These are phyloP conservation scores for Excoecaria cochinchinensis DNA, from an alignment of 345 rosid genomes.

Conservation along the genomic window DNA sequence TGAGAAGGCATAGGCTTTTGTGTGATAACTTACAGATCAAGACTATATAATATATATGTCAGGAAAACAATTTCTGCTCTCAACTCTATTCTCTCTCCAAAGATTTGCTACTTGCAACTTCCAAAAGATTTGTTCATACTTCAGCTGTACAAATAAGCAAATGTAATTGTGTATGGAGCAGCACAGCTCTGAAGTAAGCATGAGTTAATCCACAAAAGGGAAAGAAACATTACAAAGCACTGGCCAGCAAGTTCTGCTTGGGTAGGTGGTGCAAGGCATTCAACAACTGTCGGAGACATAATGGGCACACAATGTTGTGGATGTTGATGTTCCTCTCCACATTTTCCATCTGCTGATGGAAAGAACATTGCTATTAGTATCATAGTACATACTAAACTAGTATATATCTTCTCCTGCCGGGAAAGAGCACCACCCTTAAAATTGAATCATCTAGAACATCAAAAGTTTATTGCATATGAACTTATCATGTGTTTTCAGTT, in stretches of 20 bases:
- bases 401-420: constrained; percentile 5
- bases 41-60: background rate
- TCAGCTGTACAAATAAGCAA: background rate
- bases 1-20: background rate
- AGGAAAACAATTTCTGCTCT: background rate
- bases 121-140: background rate
- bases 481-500: background rate
- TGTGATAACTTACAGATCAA: background rate
- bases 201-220: background rate
- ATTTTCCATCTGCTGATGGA: constrained; percentile 25
- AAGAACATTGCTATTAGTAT: constrained; percentile 9
- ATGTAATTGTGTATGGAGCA: background rate
- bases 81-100: background rate
- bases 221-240: constrained; percentile 37
- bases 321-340: constrained; percentile 26
- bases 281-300: constrained; percentile 24
- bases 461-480: background rate
- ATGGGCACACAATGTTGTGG: constrained; percentile 19
- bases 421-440: background rate
- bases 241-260: constrained; percentile 36
- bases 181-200: background rate
- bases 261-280: constrained; percentile 25
- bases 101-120: background rate
- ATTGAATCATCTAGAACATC: background rate
- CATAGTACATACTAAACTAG: background rate